A percentile compares a stretch with the other conserved stretches of the same genome.
These are phyloP conservation scores for Lecanicillium sp. DNA, from an alignment of 2,329 filamentous ascomycete genomes.

Conservation along the genomic window DNA sequence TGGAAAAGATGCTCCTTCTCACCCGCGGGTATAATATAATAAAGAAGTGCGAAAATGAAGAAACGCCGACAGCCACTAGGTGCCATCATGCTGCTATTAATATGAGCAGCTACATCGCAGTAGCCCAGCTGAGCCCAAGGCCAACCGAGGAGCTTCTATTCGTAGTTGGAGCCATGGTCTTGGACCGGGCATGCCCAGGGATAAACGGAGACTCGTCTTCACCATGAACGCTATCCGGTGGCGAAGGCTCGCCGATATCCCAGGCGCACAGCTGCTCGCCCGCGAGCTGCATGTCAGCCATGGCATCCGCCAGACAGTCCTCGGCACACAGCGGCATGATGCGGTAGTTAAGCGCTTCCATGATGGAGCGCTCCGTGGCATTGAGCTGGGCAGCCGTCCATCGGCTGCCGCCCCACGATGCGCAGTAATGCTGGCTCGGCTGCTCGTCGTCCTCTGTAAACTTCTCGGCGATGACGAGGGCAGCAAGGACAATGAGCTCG, in stretches of 20 bases:
- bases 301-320: constrained; percentile 48
- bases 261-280: constrained; percentile 23
- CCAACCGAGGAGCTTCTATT: background rate
- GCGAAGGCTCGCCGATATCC: constrained; percentile 19
- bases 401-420: constrained; percentile 43
- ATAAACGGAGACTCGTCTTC: constrained; percentile 18
- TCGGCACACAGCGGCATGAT: constrained; percentile 53
- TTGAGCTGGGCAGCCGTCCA: constrained; percentile 59
- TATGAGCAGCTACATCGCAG: constrained; percentile 4
- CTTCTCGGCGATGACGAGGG: constrained; percentile 57
- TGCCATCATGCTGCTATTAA: too few relatives aligned
- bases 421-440: constrained; percentile 43
- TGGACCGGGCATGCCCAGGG: constrained; percentile 26
- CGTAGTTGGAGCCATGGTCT: constrained; percentile 18
- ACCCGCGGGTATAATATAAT: constrained; percentile 5
- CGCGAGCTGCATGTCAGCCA: constrained; percentile 58
- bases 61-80: background rate
- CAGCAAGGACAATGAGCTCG: constrained; percentile 55
- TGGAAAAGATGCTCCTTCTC: background rate
- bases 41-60: constrained; percentile 2
- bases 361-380: constrained; percentile 54
- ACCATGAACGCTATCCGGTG: constrained; percentile 20
- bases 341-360: constrained; percentile 56
- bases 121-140: constrained; percentile 6
- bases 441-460: constrained; percentile 55